phyloP scores from a whole-genome alignment of 1,284 basidiomycete genomes.

The Leccinum insolens region DNA sequence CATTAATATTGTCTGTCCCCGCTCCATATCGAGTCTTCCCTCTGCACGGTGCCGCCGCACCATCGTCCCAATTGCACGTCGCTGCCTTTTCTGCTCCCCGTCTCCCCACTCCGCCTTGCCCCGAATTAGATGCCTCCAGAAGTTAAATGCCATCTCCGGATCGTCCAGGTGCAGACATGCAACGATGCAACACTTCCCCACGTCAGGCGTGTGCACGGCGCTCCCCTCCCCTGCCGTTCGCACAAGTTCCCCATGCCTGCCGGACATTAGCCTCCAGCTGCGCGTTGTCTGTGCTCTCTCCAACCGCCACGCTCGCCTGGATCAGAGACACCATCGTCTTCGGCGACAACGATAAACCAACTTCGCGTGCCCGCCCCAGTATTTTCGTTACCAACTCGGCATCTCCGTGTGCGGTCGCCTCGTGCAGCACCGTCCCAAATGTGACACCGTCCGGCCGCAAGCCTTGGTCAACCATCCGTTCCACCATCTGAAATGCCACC shows the following conservation, averaged over 20 bases:
- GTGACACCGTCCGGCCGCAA: slow-evolving; percentile 53
- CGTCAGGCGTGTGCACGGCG: slow-evolving; percentile 43
- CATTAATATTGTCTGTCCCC: slow-evolving; percentile 45
- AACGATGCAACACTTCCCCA: slow-evolving; percentile 55
- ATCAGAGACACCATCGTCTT: slow-evolving; percentile 55
- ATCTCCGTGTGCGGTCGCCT: slow-evolving; percentile 51
- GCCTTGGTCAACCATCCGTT: slow-evolving; percentile 50
- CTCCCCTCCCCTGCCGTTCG: slow-evolving; percentile 38
- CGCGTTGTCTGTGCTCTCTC: slow-evolving; percentile 29
- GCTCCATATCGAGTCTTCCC: slow-evolving; percentile 34
- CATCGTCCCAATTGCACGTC: slow-evolving; percentile 41
- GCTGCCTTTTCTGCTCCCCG: slow-evolving; percentile 43
- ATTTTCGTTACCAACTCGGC: slow-evolving; percentile 46
- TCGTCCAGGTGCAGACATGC: slow-evolving; percentile 51
- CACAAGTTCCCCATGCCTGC: slow-evolving; percentile 47
- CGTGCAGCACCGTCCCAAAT: slow-evolving; percentile 63
- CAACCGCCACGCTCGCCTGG: slow-evolving; percentile 40
- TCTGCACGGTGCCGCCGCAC: slow-evolving; percentile 36
- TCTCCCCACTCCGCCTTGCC: slow-evolving; percentile 54
- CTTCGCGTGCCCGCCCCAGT: slow-evolving; percentile 40
- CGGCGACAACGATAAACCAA: slow-evolving; percentile 42
- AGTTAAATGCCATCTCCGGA: slow-evolving; percentile 55
- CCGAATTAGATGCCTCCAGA: slow-evolving; percentile 57
- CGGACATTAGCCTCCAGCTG: slow-evolving; percentile 39
- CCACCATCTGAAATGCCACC: slow-evolving; percentile 48